Evolutionary conservation across 768 basidiomycete species (phyloP).

Genomic region (Rhizopogon vulgaris): DNA sequence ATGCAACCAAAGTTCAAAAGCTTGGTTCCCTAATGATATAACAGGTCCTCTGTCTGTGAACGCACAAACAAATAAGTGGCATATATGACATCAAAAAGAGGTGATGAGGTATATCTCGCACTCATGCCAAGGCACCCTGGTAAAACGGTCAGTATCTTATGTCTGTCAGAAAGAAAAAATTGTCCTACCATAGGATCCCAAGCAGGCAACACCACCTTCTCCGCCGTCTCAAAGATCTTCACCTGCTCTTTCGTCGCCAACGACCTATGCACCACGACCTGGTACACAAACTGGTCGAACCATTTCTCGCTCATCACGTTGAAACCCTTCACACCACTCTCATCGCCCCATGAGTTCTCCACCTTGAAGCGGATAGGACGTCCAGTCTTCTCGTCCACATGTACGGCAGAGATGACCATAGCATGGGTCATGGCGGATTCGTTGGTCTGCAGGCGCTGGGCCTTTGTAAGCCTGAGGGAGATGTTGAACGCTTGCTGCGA

Average conservation of each 20-base stretch:
- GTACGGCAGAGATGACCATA: constrained; percentile 82
- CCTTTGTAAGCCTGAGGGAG: constrained; percentile 74
- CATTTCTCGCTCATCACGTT: constrained; percentile 90
- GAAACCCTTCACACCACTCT: constrained; percentile 75
- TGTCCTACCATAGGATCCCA: constrained; percentile 61
- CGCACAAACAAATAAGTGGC: constrained; percentile 1
- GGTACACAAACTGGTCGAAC: constrained; percentile 95
- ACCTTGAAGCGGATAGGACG: constrained; percentile 89
- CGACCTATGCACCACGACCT: constrained; percentile 81
- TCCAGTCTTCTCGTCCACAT: constrained; percentile 64
- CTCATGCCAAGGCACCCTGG: constrained; percentile 8
- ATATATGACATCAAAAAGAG: constrained; percentile 37
- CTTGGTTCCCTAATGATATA: too few relatives aligned
- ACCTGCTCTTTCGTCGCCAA: constrained; percentile 79
- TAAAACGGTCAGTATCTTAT: background rate
- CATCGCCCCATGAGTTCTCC: constrained; percentile 92
- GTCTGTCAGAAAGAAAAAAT: background rate
- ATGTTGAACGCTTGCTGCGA: constrained; percentile 77
- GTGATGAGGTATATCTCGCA: constrained; percentile 20
- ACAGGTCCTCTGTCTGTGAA: background rate
- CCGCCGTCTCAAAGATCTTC: constrained; percentile 66
- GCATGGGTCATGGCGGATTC: constrained; percentile 95
- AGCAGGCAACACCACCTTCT: constrained; percentile 65
- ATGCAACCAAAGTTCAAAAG: too few relatives aligned
- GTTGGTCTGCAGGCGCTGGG: constrained; percentile 72